A percentile compares a stretch with the other conserved stretches of the same genome.
Evolutionary conservation across 2,329 filamentous ascomycete genomes (phyloP).

Genomic region (Teratosphaeria destructans): DNA sequence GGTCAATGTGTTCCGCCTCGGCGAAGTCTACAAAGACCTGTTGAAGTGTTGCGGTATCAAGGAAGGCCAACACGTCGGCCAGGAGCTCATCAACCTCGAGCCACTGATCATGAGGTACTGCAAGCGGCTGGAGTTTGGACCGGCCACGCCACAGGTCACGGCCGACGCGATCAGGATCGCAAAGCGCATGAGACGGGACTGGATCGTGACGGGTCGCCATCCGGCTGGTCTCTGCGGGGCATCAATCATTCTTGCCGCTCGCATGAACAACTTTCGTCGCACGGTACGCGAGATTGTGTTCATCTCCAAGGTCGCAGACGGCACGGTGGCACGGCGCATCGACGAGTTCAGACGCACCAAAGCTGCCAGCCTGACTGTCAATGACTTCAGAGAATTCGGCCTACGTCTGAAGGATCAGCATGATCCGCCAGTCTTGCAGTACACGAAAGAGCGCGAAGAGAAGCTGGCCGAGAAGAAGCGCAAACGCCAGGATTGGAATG

Average conservation of each 20-base stretch:
- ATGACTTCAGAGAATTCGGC: conserved; percentile 66
- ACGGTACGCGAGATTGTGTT: conserved; percentile 95
- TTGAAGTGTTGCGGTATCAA: conserved; percentile 44
- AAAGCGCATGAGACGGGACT: conserved; percentile 88
- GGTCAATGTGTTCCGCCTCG: conserved; percentile 87
- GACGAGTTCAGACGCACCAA: conserved; percentile 86
- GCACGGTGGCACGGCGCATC: conserved; percentile 82
- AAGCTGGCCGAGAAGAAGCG: conserved; percentile 23
- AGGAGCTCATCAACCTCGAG: conserved; percentile 66
- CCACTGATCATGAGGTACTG: conserved; percentile 87
- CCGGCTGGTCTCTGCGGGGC: conserved; percentile 92
- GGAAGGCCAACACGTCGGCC: conserved; percentile 38
- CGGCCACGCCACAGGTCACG: conserved; percentile 71
- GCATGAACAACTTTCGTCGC: conserved; percentile 95
- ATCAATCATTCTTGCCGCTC: conserved; percentile 84
- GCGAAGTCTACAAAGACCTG: conserved; percentile 78
- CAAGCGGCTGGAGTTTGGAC: conserved; percentile 80
- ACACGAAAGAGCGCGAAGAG: conserved; percentile 43
- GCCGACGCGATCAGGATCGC: conserved; percentile 80
- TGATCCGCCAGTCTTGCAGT: conserved; percentile 76
- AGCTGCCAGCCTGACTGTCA: conserved; percentile 73
- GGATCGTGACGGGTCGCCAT: conserved; percentile 90
- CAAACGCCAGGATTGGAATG: conserved; percentile 16
- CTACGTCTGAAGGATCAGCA: conserved; percentile 59
- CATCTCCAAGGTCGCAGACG: conserved; percentile 89